These are phyloP conservation scores for Ceratobasidium sp. DNA, from an alignment of 1,284 basidiomycete genomes.

Conservation along the genomic window DNA sequence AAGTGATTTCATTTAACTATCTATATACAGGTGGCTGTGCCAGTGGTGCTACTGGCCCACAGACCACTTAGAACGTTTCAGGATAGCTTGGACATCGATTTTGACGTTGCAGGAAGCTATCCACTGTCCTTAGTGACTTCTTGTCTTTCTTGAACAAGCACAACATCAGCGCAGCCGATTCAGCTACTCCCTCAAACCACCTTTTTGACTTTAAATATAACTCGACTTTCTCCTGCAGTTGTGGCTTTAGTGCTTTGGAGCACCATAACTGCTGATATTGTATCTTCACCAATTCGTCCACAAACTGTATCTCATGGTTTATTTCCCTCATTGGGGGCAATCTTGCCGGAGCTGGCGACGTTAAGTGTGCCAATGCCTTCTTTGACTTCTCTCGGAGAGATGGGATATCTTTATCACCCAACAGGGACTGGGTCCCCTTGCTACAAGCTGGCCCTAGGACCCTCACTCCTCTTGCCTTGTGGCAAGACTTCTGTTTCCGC, in stretches of 20 bases:
- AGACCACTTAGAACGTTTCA: too few relatives aligned
- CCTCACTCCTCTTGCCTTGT: background rate
- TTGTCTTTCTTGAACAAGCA: constrained; percentile 57
- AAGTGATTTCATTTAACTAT: too few relatives aligned
- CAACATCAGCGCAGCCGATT: constrained; percentile 57
- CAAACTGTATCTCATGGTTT: constrained; percentile 41
- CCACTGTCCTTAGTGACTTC: constrained; percentile 52
- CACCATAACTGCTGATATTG: constrained; percentile 4
- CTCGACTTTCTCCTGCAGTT: constrained; percentile 52
- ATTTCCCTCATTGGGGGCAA: constrained; percentile 37
- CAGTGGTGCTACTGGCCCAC: too few relatives aligned
- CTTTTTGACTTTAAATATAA: constrained; percentile 50
- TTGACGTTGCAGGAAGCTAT: constrained; percentile 59
- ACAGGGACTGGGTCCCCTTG: too few relatives aligned
- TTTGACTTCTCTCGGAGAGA: background rate
- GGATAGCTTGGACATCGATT: too few relatives aligned
- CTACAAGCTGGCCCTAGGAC: too few relatives aligned
- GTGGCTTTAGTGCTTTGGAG: constrained; percentile 18
- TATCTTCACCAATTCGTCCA: constrained; percentile 13
- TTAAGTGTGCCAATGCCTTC: background rate
- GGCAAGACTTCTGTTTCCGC: background rate
- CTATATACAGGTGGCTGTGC: too few relatives aligned
- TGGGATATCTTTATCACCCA: background rate
- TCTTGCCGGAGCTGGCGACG: background rate
- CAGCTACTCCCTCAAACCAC: constrained; percentile 54